Percentiles rank a stretch among this genome's conserved stretches.
Conservation (phyloP, 2,329 filamentous ascomycete genomes). For the Xylariaceae sp. region DNA sequence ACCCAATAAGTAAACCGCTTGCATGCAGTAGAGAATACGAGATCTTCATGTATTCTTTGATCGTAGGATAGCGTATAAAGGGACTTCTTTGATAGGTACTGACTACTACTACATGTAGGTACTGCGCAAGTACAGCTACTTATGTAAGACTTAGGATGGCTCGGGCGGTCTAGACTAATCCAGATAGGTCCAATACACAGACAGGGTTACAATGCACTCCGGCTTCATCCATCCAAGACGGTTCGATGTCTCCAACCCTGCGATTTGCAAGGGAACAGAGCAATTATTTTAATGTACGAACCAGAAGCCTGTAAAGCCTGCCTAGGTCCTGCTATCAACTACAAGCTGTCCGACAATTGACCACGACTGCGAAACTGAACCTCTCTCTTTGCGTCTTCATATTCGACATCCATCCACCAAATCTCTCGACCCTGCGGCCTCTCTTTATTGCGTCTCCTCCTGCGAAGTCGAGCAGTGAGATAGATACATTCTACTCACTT, state of each 20-base stretch:
- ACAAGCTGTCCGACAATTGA: neutral
- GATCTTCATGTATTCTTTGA: no score
- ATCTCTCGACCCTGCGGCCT: slow-evolving; percentile 3
- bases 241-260: slow-evolving; percentile 25
- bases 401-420: neutral
- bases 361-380: slow-evolving; percentile 1
- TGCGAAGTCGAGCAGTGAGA: slow-evolving; percentile 6
- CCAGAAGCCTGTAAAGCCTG: neutral
- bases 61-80: no score
- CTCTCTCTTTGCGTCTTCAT: slow-evolving; percentile 2
- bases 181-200: neutral
- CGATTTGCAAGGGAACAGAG: slow-evolving; percentile 17
- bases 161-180: neutral
- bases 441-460: slow-evolving; percentile 1
- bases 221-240: slow-evolving; percentile 13
- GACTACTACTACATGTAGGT: neutral
- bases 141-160: neutral
- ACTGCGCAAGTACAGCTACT: neutral
- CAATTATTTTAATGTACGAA: neutral
- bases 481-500: neutral
- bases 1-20: neutral
- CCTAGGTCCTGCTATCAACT: neutral
- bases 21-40: neutral
- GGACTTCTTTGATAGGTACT: neutral
- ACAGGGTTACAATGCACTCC: slow-evolving; percentile 2